Evolutionary conservation across 164 flowering plant species (phyloP).

Genomic region (Aristolochia contorta): DNA sequence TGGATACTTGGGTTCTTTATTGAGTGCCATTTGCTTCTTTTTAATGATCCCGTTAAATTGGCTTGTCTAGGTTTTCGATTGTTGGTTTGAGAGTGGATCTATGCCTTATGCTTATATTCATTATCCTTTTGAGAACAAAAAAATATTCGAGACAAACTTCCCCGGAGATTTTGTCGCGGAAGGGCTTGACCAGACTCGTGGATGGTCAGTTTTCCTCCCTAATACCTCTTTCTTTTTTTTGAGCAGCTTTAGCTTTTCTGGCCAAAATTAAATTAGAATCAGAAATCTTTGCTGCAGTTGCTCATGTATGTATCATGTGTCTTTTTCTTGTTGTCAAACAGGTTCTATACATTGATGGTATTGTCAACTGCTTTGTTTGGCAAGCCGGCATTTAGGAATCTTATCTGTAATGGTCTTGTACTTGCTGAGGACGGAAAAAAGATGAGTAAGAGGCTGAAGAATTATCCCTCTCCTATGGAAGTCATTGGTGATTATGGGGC

Average conservation of each 20-base stretch:
- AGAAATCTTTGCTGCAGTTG: no score
- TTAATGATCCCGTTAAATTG: background rate
- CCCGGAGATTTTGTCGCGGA: slow-evolving; percentile 99
- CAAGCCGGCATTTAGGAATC: slow-evolving; percentile 92
- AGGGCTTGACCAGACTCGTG: slow-evolving; percentile 99
- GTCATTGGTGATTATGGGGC: slow-evolving; percentile 90
- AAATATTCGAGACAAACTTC: slow-evolving; percentile 81
- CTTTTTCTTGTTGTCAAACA: slow-evolving; percentile 15
- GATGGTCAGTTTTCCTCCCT: slow-evolving; percentile 54
- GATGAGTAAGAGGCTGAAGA: slow-evolving; percentile 88
- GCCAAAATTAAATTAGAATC: background rate
- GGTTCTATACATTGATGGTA: slow-evolving; percentile 99
- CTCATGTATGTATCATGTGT: no score
- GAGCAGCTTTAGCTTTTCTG: background rate
- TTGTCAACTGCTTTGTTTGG: slow-evolving; percentile 92
- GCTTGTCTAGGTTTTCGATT: slow-evolving; percentile 75
- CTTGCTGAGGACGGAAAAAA: slow-evolving; percentile 96
- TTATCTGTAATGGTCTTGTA: slow-evolving; percentile 94
- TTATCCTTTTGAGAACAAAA: slow-evolving; percentile 93
- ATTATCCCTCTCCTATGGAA: slow-evolving; percentile 83
- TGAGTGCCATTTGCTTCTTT: no score
- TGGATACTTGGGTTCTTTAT: background rate
- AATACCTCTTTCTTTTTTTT: background rate
- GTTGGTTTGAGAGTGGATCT: slow-evolving; percentile 99
- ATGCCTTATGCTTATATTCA: slow-evolving; percentile 98